phyloP scores from a whole-genome alignment of 2,329 filamentous ascomycete species.

The Cladosporium cucumerinum region DNA sequence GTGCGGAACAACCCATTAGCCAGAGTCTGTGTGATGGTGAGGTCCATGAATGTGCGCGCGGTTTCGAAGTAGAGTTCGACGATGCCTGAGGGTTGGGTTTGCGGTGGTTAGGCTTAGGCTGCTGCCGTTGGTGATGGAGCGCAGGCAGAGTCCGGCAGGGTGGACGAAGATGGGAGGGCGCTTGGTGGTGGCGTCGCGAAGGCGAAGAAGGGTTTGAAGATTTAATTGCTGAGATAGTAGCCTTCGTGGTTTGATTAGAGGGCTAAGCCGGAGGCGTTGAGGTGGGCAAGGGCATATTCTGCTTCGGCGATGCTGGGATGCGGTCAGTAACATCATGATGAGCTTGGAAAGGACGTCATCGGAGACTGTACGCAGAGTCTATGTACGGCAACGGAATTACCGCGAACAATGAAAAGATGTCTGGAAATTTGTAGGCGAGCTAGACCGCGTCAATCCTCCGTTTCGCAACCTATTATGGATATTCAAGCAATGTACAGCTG shows the following conservation, averaged over 20 bases:
- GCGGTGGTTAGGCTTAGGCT: constrained; percentile 21
- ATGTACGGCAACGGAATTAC: constrained; percentile 18
- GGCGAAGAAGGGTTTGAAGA: constrained; percentile 44
- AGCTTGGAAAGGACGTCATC: background rate
- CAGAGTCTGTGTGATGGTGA: constrained; percentile 45
- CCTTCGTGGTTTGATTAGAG: constrained; percentile 52
- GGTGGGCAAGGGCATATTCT: constrained; percentile 30
- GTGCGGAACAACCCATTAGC: constrained; percentile 45
- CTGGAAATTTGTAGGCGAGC: constrained; percentile 12
- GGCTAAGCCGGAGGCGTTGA: constrained; percentile 47
- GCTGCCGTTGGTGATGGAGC: constrained; percentile 11
- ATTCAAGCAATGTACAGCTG: background rate
- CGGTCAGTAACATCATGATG: background rate
- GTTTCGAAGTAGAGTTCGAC: constrained; percentile 52
- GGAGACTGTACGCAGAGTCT: constrained; percentile 13
- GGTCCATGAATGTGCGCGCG: constrained; percentile 43
- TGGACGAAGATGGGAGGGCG: constrained; percentile 49
- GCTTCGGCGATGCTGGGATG: constrained; percentile 29
- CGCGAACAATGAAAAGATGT: constrained; percentile 18
- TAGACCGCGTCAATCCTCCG: background rate
- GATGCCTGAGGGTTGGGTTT: constrained; percentile 27
- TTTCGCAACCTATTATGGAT: background rate
- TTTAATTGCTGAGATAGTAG: constrained; percentile 46
- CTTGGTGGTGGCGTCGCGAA: constrained; percentile 41
- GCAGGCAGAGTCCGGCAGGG: constrained; percentile 44